Base-by-base conservation (phyloP, 805 yeast species). In the Barnettozyma sp. region DNA sequence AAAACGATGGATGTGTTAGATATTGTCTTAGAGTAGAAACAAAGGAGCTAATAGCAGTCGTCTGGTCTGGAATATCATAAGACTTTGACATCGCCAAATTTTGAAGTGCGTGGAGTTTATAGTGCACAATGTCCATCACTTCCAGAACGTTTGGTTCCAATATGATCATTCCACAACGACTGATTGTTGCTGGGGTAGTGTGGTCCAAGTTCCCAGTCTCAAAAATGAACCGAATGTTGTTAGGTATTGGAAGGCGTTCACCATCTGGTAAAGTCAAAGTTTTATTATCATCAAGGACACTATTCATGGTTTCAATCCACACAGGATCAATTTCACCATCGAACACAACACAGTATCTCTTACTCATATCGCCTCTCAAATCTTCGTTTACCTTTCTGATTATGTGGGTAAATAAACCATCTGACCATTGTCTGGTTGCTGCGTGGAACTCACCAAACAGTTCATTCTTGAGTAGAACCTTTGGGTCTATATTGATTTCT, bases 271-370 rank as follows among this genome's bases (percentile, higher is more conserved):
- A 62, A 0, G 97, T 87, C 27, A 90, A 58, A 1, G 82, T 45
- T 43, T 73, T 76, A 58, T 87, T 90, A 46, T 90, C 97, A 58
- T 90, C 97, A 13, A 90, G 64, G 8, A 87, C 92, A 61, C 94
- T 82, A 60, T 90, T 90, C 44, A 90, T 62, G 38, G 82, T 81
- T 49, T 90, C 97, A 1, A 85, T 85, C 94, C 97, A 90, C 26
- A 75, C 78, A 0, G 97, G 97, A 52, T 90, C 97, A 23, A 90
- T 73, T 48, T 86, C 95, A 26, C 97, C 94, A 58, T 90, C 97
- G 52, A 90, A 82, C 0, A 88, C 69, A 40, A 90, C 69, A 92
- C 95, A 87, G 12, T 77, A 67, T 3, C 66, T 56, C 40, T 70
- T 75, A 2, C 60, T 43, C 7, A 54, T 46, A 42, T 82, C 88